Percentiles rank a stretch among this genome's conserved stretches.
These are phyloP conservation scores for Pelargonium fulgidum DNA, from an alignment of 441 rosid species.

Conservation along the genomic window DNA sequence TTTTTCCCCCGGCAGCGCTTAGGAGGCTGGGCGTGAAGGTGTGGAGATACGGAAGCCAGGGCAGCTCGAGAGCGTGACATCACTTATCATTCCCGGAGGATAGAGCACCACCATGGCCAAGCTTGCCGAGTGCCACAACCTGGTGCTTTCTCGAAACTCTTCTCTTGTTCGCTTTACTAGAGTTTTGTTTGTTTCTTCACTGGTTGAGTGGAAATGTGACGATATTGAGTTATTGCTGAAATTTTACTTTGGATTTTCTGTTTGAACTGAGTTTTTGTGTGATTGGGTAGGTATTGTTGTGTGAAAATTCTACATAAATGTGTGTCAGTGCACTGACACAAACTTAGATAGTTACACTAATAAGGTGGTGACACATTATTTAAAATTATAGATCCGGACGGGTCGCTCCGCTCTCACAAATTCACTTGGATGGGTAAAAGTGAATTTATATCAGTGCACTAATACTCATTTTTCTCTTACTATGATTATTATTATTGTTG, in stretches of 20 bases:
- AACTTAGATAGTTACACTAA: too few relatives aligned
- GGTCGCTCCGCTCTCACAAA: too few relatives aligned
- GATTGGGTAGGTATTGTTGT: background rate
- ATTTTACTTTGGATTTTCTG: too few relatives aligned
- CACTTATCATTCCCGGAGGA: constrained; percentile 92
- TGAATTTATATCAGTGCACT: too few relatives aligned
- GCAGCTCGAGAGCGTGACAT: constrained; percentile 57
- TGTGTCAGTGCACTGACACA: too few relatives aligned
- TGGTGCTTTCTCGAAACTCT: constrained; percentile 35
- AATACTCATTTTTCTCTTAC: too few relatives aligned
- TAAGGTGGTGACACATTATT: too few relatives aligned
- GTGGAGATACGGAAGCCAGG: constrained; percentile 81
- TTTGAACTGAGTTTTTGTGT: too few relatives aligned
- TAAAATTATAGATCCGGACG: too few relatives aligned
- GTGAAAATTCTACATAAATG: background rate
- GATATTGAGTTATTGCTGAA: background rate
- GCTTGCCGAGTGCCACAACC: constrained; percentile 79
- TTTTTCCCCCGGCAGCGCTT: constrained; percentile 37
- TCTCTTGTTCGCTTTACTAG: background rate
- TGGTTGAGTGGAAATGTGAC: background rate
- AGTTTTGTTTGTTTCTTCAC: background rate
- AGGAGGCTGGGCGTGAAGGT: constrained; percentile 75
- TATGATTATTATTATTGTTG: too few relatives aligned
- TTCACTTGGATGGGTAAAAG: too few relatives aligned
- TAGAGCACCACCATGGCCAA: constrained; percentile 99